phyloP scores from a whole-genome alignment of 768 basidiomycete genomes.

The Kwoniella pini region DNA sequence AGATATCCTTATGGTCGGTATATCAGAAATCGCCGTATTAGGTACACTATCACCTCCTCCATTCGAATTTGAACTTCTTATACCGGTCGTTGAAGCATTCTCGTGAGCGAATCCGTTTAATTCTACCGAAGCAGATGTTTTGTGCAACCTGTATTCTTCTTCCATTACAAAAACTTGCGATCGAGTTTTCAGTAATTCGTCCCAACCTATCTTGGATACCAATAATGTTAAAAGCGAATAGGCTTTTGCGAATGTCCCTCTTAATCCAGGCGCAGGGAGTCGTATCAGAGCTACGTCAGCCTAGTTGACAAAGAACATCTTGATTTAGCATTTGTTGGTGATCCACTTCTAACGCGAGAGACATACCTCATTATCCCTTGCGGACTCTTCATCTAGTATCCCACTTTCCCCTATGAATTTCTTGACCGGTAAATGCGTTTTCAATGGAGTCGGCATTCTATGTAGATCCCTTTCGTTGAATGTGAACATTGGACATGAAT shows the following conservation, averaged over 20 bases:
- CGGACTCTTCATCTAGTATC: constrained; percentile 79
- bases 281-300: constrained; percentile 91
- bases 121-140: constrained; percentile 71
- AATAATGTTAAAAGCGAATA: constrained; percentile 87
- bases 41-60: constrained; percentile 8
- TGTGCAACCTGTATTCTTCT: constrained; percentile 97
- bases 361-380: constrained; percentile 73
- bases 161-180: constrained; percentile 98
- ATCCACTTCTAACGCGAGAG: neutral
- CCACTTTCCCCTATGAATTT: constrained; percentile 73
- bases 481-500: constrained; percentile 99
- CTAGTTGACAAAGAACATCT: constrained; percentile 57
- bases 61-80: constrained; percentile 20
- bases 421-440: constrained; percentile 82
- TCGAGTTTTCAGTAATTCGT: constrained; percentile 92
- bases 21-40: constrained; percentile 46
- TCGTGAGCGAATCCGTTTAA: constrained; percentile 37
- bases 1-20: constrained; percentile 76
- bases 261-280: constrained; percentile 89
- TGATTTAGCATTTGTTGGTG: neutral
- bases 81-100: constrained; percentile 26
- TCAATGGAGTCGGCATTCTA: constrained; percentile 73
- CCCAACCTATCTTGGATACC: constrained; percentile 96
- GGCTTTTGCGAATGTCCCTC: constrained; percentile 94
- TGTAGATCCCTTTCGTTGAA: constrained; percentile 95